Base-by-base conservation (phyloP, 495 filamentous ascomycete genomes). In the Penicillium macrosclerotiorum region DNA sequence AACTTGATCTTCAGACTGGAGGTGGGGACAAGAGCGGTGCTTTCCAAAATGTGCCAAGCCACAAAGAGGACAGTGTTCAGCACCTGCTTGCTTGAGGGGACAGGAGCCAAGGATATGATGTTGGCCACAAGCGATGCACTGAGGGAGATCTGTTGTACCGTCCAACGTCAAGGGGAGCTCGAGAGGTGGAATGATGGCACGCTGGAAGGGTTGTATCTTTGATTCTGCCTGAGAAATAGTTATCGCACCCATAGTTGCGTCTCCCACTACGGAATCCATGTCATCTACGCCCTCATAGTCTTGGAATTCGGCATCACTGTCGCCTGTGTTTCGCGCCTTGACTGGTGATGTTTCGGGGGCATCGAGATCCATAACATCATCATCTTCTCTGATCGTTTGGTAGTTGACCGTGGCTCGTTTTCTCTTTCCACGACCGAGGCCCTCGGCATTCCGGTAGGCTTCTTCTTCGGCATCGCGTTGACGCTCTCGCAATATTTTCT, bases 371-470 rank as follows among this genome's bases (percentile, higher is more conserved):
- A 45, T 42, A 25, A 45, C 46, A 18, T 54, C 54, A 3, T 54
- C 54, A 1, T 48, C 44, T 7, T 45, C 51, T 13, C 20, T 41
- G 11, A 18, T 0, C 1, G 38, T 53, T n/a, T 55, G 47, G 39
- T 77, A 81, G 42, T 72, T 62, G 19, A 78, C 65, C 5, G 64
- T 67, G 37, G 68, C 61, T 22, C 73, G 64, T 57, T 74, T 76
- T 31, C 90, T 77, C 49, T 88, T 91, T 17, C 94, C 93, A 19
- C 92, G 82, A 2, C 94, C 94, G 24, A 95, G 76, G 6, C 77
- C 81, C 57, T 93, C 76, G 23, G 78, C 71, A 35, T 78, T 76
- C 5, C 71, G 73, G 23, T 78, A 78, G 3, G 78, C 78, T 50
- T 94, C 88, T 46, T 74, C 75, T 4, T 76, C 72, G 0, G 90